Conservation (phyloP, 495 filamentous ascomycete genomes). For the Amphirosellinia nigrospora region DNA sequence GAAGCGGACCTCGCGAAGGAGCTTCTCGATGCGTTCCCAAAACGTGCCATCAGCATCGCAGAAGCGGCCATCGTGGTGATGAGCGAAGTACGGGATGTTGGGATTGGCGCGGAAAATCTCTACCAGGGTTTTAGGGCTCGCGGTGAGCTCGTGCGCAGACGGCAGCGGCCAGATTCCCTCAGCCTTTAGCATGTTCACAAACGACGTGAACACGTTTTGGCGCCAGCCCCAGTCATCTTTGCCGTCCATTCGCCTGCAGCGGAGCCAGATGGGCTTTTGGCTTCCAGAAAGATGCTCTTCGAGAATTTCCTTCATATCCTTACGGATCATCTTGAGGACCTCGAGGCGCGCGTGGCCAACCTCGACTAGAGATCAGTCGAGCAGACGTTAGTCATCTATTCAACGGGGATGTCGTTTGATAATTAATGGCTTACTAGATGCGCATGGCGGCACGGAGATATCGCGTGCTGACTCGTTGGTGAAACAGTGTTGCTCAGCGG, state of each 20-base stretch:
- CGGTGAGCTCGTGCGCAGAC: neutral
- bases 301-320: slow-evolving; percentile 14
- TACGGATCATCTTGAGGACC: slow-evolving; percentile 9
- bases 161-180: slow-evolving; percentile 22
- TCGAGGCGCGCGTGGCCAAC: slow-evolving; percentile 6
- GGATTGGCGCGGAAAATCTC: slow-evolving; percentile 21
- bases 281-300: slow-evolving; percentile 13
- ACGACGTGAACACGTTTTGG: neutral
- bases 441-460: slow-evolving; percentile 13
- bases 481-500: slow-evolving; percentile 12
- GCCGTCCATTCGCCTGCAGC: slow-evolving; percentile 13
- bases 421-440: neutral
- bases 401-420: neutral
- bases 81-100: slow-evolving; percentile 17
- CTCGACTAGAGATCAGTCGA: slow-evolving; percentile 15
- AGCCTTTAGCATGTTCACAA: slow-evolving; percentile 3
- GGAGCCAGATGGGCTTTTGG: neutral
- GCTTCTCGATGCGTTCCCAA: slow-evolving; percentile 17
- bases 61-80: neutral
- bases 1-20: slow-evolving; percentile 4
- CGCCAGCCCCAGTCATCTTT: slow-evolving; percentile 13
- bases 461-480: neutral
- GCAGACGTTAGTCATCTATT: neutral
- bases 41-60: slow-evolving; percentile 11
- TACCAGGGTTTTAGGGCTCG: slow-evolving; percentile 6